A percentile compares a stretch with the other conserved stretches of the same genome.
Evolutionary conservation across 768 basidiomycete species (phyloP).

Genomic region (Leccinum incarnatum): DNA sequence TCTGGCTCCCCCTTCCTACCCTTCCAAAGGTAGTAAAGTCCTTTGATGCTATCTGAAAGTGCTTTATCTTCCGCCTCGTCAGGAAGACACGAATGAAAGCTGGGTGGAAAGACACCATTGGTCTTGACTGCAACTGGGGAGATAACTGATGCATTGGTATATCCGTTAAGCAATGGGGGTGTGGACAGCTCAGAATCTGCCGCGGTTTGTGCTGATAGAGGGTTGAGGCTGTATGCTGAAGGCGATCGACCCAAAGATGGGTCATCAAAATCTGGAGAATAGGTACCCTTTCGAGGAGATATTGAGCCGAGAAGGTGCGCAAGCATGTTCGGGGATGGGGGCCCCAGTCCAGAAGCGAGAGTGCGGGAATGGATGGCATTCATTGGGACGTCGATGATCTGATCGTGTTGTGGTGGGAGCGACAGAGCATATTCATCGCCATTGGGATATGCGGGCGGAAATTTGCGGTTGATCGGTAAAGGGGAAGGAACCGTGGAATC

Average conservation of each 20-base stretch:
- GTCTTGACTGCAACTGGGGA: slow-evolving; percentile 17
- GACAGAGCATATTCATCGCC: slow-evolving; percentile 2
- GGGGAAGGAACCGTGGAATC: slow-evolving; percentile 67
- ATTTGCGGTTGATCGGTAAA: slow-evolving; percentile 30
- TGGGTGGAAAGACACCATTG: slow-evolving; percentile 9
- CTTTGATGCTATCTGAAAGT: slow-evolving; percentile 50
- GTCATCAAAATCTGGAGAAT: slow-evolving; percentile 10
- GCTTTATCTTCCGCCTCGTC: slow-evolving; percentile 35
- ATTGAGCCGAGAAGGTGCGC: slow-evolving; percentile 25
- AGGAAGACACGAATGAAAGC: background rate
- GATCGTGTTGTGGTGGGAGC: slow-evolving; percentile 7
- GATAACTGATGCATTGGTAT: slow-evolving; percentile 9
- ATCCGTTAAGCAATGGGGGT: slow-evolving; percentile 14
- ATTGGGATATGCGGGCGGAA: slow-evolving; percentile 12
- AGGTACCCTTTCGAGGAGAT: slow-evolving; percentile 24
- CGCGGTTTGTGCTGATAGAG: slow-evolving; percentile 14
- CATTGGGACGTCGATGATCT: slow-evolving; percentile 14
- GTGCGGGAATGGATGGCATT: slow-evolving; percentile 19
- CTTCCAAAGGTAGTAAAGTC: slow-evolving; percentile 62
- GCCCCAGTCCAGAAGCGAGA: slow-evolving; percentile 10
- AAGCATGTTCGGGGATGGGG: slow-evolving; percentile 28
- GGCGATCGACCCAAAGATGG: slow-evolving; percentile 6
- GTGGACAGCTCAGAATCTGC: slow-evolving; percentile 27
- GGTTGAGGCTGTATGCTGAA: slow-evolving; percentile 6
- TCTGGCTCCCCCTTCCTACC: slow-evolving; percentile 26